phyloP scores from a whole-genome alignment of 768 basidiomycete genomes.

The Leucocoprinus leucothites region DNA sequence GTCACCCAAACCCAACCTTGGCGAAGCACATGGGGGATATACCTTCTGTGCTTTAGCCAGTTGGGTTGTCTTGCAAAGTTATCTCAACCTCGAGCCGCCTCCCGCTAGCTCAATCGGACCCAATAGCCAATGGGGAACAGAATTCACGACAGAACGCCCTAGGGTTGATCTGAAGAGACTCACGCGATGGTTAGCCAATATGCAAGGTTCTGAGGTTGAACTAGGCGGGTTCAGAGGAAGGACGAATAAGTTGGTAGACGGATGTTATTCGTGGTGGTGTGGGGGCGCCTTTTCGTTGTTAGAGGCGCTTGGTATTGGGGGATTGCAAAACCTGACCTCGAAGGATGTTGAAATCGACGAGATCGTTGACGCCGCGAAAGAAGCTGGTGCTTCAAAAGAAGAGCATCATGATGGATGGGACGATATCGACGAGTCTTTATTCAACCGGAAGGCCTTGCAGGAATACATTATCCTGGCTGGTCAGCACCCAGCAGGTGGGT shows the following conservation, averaged over 20 bases:
- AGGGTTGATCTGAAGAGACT: constrained; percentile 57
- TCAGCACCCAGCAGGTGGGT: constrained; percentile 81
- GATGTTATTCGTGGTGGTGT: constrained; percentile 99
- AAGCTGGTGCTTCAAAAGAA: not conserved
- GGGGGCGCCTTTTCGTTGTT: constrained; percentile 83
- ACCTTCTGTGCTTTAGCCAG: constrained; percentile 90
- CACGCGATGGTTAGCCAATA: constrained; percentile 76
- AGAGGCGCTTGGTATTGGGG: constrained; percentile 52
- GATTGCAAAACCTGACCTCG: constrained; percentile 24
- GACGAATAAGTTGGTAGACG: constrained; percentile 98
- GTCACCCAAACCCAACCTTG: constrained; percentile 68
- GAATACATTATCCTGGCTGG: constrained; percentile 85
- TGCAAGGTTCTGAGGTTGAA: constrained; percentile 84
- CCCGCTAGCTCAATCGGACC: not conserved
- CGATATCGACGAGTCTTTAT: constrained; percentile 54
- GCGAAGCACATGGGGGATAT: constrained; percentile 98
- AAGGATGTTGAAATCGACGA: constrained; percentile 25
- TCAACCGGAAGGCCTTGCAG: constrained; percentile 73
- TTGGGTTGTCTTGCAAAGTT: constrained; percentile 74
- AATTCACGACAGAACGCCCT: constrained; percentile 23
- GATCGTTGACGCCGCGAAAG: constrained; percentile 7
- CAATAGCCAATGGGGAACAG: not conserved
- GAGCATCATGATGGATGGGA: constrained; percentile 45
- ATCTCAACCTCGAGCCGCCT: constrained; percentile 25
- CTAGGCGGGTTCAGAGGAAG: constrained; percentile 91